Evolutionary conservation across 306 rosid genomes (phyloP).

Genomic region (Inga leiocalycina): DNA sequence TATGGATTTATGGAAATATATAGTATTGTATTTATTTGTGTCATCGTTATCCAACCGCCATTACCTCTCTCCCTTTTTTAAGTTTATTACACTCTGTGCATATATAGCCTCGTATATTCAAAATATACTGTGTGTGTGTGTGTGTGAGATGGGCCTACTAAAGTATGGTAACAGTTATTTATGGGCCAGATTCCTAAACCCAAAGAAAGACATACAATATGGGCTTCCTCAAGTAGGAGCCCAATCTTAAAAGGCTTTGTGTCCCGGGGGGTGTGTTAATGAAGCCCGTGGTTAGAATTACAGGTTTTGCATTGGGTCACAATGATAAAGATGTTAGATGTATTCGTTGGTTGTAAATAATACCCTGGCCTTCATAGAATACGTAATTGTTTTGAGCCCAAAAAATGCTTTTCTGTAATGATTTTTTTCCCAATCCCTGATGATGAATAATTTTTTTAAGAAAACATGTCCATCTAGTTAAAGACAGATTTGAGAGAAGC

Average conservation of each 20-base stretch:
- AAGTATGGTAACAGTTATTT: neutral
- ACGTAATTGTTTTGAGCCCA: too few relatives aligned
- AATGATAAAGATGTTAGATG: too few relatives aligned
- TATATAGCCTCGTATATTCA: neutral
- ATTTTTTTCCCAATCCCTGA: too few relatives aligned
- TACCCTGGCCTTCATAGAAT: too few relatives aligned
- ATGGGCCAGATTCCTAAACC: neutral
- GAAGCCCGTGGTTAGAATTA: too few relatives aligned
- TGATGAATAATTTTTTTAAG: too few relatives aligned
- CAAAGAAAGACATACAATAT: neutral
- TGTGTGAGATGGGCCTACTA: neutral
- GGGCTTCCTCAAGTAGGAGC: neutral
- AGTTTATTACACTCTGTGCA: neutral
- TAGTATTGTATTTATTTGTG: neutral
- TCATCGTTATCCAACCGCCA: neutral
- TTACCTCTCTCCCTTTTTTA: neutral
- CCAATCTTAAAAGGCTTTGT: neutral
- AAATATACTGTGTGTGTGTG: neutral
- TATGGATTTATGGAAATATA: neutral
- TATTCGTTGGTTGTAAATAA: too few relatives aligned
- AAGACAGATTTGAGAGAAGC: too few relatives aligned
- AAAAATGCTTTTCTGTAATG: too few relatives aligned
- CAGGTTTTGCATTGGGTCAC: too few relatives aligned
- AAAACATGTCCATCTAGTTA: too few relatives aligned
- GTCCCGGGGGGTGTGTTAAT: neutral